Evolutionary conservation across 805 yeast species (phyloP), one percentile per base, ranked within the genome.

Genomic region (Lachancea lanzarotensis): DNA sequence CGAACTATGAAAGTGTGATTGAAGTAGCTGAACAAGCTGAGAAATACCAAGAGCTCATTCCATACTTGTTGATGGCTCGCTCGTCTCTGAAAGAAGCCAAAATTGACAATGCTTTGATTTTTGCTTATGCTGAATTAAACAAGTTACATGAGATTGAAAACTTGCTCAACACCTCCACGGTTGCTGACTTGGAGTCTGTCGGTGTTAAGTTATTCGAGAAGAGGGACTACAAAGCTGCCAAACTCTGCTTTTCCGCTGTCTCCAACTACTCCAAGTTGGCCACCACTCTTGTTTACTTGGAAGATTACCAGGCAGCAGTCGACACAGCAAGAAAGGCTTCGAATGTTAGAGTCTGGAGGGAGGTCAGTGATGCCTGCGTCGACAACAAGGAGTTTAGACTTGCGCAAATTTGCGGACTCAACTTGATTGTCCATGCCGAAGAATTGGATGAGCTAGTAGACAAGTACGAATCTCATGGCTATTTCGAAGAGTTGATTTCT

Each of bases 251-350:
- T 68, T 72, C 89, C 9, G 83, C 81, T 52, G 82, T 91, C 47
- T 88, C 96, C 34, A 93, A 91, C 70, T 91, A 95, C 75, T 84
- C 96, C 40, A 93, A 90, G 67, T 78, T 93, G 56, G 98, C 98
- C 13, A 84, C 96, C n/a, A 91, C 98, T 26, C 78, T 90, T 61
- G 98, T 93, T 30, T 89, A 82, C 71, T 73, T 93, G 59, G 81
- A 80, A 45, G 97, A 93, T 64, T 90, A 88, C 67, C 97, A 93
- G 70, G 81, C 87, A 45, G 98, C 98, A 42, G 98, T 93, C 51
- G 98, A 93, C 62, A 89, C 97, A 68, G 98, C 98, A 18, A 84
- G 98, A 74, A 93, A 91, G 70, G 98, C 98, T 2, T 85, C 95
- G 30, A 89, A 88, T 67, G 79, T 84, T 49, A 77, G 76, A 60